phyloP scores from a whole-genome alignment of 495 filamentous ascomycete genomes.

The Penicillium goetzii region DNA sequence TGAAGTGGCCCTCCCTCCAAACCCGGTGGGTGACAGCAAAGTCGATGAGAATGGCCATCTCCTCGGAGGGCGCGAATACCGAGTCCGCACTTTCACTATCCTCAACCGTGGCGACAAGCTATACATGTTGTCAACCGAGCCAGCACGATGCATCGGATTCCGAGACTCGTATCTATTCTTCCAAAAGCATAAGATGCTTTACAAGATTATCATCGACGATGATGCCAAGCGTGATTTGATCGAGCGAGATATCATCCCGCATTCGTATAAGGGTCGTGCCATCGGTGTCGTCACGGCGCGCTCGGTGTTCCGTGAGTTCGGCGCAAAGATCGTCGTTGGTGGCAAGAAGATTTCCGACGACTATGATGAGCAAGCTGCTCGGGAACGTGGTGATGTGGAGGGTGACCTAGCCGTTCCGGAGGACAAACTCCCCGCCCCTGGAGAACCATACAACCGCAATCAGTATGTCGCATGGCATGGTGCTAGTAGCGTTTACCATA shows the following conservation, averaged over 20 bases:
- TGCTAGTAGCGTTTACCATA: conserved; percentile 92
- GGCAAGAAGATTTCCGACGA: conserved; percentile 86
- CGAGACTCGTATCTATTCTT: conserved; percentile 98
- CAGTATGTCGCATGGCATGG: conserved; percentile 99
- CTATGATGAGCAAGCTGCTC: conserved; percentile 79
- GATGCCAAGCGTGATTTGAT: conserved; percentile 93
- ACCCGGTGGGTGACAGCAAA: conserved; percentile 87
- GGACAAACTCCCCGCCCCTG: conserved; percentile 69
- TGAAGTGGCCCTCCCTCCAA: conserved; percentile 85
- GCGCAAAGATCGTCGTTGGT: conserved; percentile 89
- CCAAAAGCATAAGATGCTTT: conserved; percentile 90
- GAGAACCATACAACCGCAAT: conserved; percentile 86
- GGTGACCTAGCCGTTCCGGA: conserved; percentile 89
- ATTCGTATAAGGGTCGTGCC: conserved; percentile 96
- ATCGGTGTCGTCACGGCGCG: conserved; percentile 97
- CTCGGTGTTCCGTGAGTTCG: conserved; percentile 96
- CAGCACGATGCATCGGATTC: conserved; percentile 94
- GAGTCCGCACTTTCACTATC: conserved; percentile 91
- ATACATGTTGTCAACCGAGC: conserved; percentile 98
- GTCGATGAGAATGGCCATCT: conserved; percentile 87
- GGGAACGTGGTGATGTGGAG: conserved; percentile 79
- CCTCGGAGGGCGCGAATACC: conserved; percentile 81
- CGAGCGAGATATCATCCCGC: conserved; percentile 89
- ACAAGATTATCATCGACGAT: conserved; percentile 94
- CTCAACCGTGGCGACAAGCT: conserved; percentile 78